Conservation (phyloP, 2,329 filamentous ascomycete species). For the Diaporthe humulicola region DNA sequence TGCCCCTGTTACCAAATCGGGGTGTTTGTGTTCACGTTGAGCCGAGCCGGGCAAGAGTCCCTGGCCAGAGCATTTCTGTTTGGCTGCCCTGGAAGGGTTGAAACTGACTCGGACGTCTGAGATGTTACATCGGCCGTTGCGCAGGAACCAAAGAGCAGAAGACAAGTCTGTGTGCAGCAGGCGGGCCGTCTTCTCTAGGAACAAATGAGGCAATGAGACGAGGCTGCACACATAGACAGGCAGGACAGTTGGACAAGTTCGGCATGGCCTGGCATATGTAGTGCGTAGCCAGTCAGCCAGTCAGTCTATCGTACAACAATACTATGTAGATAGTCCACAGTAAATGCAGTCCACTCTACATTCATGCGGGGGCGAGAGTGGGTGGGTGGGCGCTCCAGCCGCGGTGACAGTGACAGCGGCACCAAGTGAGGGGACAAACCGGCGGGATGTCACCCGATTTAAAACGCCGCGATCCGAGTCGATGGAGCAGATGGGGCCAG, state of each 20-base stretch:
- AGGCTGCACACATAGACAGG: constrained; percentile 4
- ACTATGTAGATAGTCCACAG: not conserved
- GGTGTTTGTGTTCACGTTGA: not conserved
- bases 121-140: constrained; percentile 26
- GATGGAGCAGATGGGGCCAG: constrained; percentile 28
- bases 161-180: constrained; percentile 34
- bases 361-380: constrained; percentile 7
- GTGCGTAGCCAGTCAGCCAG: too few species aligned
- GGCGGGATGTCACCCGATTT: constrained; percentile 28
- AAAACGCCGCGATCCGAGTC: constrained; percentile 25
- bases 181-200: not conserved
- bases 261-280: too few species aligned
- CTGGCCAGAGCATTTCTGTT: not conserved
- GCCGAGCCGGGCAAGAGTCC: constrained; percentile 18
- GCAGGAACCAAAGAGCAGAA: constrained; percentile 31
- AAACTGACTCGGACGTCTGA: constrained; percentile 23
- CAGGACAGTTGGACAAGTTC: too few species aligned
- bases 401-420: constrained; percentile 13
- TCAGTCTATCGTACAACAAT: not conserved
- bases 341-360: not conserved
- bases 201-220: constrained; percentile 10
- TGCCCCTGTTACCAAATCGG: constrained; percentile 14
- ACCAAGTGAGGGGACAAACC: constrained; percentile 9
- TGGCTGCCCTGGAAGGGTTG: not conserved
- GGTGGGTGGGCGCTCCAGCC: constrained; percentile 14